Evolutionary conservation across 495 filamentous ascomycete species (phyloP).

Genomic region (Melanomma pulvis-pyrius): DNA sequence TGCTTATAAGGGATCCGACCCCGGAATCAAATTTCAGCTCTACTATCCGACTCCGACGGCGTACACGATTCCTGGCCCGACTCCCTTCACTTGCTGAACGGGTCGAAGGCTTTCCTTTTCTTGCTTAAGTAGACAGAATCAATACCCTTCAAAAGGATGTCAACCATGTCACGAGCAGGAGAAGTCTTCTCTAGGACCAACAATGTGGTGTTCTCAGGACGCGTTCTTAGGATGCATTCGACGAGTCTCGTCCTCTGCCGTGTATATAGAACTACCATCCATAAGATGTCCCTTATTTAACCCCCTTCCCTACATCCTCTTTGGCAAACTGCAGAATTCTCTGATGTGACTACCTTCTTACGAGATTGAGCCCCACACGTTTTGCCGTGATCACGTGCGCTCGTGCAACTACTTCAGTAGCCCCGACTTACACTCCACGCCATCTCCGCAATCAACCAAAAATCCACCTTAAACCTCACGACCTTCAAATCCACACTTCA

Average conservation of each 20-base stretch:
- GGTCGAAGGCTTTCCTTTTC: neutral
- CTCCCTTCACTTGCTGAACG: slow-evolving; percentile 22
- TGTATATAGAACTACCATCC: neutral
- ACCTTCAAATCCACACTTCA: neutral
- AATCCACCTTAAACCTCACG: neutral
- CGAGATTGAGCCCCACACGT: neutral
- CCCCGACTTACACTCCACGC: neutral
- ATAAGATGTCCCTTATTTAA: neutral
- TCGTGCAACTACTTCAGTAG: neutral
- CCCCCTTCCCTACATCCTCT: neutral
- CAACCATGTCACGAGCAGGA: neutral
- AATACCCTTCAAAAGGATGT: too few relatives aligned
- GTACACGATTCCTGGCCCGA: slow-evolving; percentile 25
- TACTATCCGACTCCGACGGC: slow-evolving; percentile 30
- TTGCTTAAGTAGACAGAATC: too few relatives aligned
- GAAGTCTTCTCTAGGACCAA: neutral
- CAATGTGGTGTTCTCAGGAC: neutral
- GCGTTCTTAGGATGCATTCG: neutral
- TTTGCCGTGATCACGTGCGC: neutral
- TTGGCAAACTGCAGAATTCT: neutral
- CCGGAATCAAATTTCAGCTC: slow-evolving; percentile 34
- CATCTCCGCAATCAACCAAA: neutral
- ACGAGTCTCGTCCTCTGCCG: neutral
- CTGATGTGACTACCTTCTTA: neutral
- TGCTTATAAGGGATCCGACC: slow-evolving; percentile 32